These are phyloP conservation scores for Ophiocordyceps unilateralis DNA, from an alignment of 2,329 filamentous ascomycete genomes.

Conservation along the genomic window DNA sequence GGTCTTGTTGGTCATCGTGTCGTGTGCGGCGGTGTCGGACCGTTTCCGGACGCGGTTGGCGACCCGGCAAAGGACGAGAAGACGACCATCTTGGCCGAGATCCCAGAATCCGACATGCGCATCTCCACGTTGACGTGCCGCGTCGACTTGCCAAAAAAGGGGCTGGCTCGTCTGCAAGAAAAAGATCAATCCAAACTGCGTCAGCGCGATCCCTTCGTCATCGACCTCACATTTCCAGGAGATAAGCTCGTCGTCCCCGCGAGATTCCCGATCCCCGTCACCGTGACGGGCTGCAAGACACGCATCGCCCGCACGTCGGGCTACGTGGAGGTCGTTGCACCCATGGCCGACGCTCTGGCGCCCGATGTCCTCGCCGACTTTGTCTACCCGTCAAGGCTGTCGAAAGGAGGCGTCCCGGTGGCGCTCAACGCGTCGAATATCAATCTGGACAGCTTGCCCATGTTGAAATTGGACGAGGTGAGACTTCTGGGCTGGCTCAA, in stretches of 20 bases:
- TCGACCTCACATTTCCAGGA: conserved; percentile 22
- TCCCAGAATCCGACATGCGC: conserved; percentile 11
- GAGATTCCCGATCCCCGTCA: conserved; percentile 22
- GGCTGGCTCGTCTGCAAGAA: conserved; percentile 18
- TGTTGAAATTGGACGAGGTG: conserved; percentile 20
- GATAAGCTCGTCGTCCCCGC: conserved; percentile 14
- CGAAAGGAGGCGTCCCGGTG: conserved; percentile 12
- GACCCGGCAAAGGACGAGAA: conserved; percentile 6
- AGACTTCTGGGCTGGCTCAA: conserved; percentile 19
- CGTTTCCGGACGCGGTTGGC: conserved; percentile 6
- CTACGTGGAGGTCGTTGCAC: conserved; percentile 27
- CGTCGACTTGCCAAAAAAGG: conserved; percentile 19
- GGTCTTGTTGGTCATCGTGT: conserved; percentile 13
- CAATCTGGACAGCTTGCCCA: conserved; percentile 26
- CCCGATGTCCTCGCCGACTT: conserved; percentile 13
- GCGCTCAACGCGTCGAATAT: conserved; percentile 22
- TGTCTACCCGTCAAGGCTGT: conserved; percentile 18
- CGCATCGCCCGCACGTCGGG: conserved; percentile 25
- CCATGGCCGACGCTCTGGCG: conserved; percentile 8
- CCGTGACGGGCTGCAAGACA: conserved; percentile 15
- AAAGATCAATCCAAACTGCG: conserved; percentile 18
- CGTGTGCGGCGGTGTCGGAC: conserved; percentile 8
- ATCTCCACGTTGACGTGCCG: conserved; percentile 21
- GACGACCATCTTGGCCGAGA: conserved; percentile 12
- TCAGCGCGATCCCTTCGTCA: conserved; percentile 20